These are phyloP conservation scores for Vitis labrusca DNA, from an alignment of 164 flowering plant genomes.

Conservation along the genomic window DNA sequence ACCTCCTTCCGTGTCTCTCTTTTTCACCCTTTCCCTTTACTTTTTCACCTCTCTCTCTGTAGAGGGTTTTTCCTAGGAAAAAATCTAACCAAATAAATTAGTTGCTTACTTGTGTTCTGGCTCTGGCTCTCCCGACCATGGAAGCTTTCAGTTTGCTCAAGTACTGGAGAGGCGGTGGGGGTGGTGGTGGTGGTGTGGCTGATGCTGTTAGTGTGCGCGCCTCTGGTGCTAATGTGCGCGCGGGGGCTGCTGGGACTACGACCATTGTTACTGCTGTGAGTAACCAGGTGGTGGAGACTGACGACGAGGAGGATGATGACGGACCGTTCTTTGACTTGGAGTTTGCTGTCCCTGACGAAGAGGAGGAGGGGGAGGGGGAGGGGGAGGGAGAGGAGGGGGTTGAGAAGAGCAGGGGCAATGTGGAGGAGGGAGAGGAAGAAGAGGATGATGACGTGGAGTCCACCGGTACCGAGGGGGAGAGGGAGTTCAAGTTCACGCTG, in stretches of 20 bases:
- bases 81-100: background rate
- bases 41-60: background rate
- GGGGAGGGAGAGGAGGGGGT: slow-evolving; percentile 15
- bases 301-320: slow-evolving; percentile 43
- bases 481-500: slow-evolving; percentile 57
- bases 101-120: background rate
- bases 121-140: slow-evolving; percentile 97
- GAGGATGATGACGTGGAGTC: slow-evolving; percentile 14
- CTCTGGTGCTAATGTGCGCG: slow-evolving; percentile 2
- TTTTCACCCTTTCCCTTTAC: background rate
- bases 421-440: slow-evolving; percentile 12
- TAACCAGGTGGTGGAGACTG: slow-evolving; percentile 12
- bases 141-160: slow-evolving; percentile 91
- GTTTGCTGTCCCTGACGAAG: slow-evolving; percentile 53
- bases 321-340: slow-evolving; percentile 87
- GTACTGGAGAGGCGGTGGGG: slow-evolving; percentile 61
- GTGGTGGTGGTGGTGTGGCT: background rate
- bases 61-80: no score
- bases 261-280: slow-evolving; percentile 17
- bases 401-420: slow-evolving; percentile 9
- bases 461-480: slow-evolving; percentile 29
- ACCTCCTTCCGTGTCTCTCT: background rate
- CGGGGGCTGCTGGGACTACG: slow-evolving; percentile 22
- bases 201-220: background rate
- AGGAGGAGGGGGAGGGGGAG: slow-evolving; percentile 19